Conservation (phyloP, 345 rosid species). For the Cochlearia excelsa region DNA sequence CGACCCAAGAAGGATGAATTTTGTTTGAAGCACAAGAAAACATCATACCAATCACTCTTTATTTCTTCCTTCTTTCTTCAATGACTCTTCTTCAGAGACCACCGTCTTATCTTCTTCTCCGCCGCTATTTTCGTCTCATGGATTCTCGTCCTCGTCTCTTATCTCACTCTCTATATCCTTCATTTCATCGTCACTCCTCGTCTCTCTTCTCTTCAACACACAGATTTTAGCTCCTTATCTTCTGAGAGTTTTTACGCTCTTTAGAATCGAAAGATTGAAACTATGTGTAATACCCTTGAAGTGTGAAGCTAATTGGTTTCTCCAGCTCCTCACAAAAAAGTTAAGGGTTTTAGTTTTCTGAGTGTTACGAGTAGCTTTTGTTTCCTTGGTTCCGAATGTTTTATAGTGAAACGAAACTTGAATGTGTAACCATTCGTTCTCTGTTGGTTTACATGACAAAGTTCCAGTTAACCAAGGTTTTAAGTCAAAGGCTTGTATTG, state of each 20-base stretch:
- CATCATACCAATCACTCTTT: slow-evolving; percentile 19
- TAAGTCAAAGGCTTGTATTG: slow-evolving; percentile 35
- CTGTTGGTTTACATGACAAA: slow-evolving; percentile 38
- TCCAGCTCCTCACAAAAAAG: slow-evolving; percentile 10
- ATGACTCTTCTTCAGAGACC: slow-evolving; percentile 37
- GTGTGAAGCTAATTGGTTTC: slow-evolving; percentile 10
- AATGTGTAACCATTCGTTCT: neutral
- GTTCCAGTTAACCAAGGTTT: slow-evolving; percentile 41
- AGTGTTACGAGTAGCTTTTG: slow-evolving; percentile 5
- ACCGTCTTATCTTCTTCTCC: slow-evolving; percentile 23
- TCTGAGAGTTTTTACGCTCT: neutral
- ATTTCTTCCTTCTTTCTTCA: neutral
- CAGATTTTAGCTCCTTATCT: slow-evolving; percentile 41
- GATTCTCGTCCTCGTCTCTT: slow-evolving; percentile 30
- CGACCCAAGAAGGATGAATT: slow-evolving; percentile 16
- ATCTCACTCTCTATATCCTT: slow-evolving; percentile 13
- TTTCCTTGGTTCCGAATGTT: slow-evolving; percentile 9
- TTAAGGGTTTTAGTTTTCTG: neutral
- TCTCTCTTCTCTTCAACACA: slow-evolving; percentile 37
- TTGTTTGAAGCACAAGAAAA: slow-evolving; percentile 29
- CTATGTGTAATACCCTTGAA: slow-evolving; percentile 18
- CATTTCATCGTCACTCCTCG: slow-evolving; percentile 27
- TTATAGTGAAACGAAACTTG: slow-evolving; percentile 6
- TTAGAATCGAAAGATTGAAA: too few relatives aligned
- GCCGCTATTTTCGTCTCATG: slow-evolving; percentile 30